Evolutionary conservation across 2,329 filamentous ascomycete genomes (phyloP).

Genomic region (Penicillium glabrum): DNA sequence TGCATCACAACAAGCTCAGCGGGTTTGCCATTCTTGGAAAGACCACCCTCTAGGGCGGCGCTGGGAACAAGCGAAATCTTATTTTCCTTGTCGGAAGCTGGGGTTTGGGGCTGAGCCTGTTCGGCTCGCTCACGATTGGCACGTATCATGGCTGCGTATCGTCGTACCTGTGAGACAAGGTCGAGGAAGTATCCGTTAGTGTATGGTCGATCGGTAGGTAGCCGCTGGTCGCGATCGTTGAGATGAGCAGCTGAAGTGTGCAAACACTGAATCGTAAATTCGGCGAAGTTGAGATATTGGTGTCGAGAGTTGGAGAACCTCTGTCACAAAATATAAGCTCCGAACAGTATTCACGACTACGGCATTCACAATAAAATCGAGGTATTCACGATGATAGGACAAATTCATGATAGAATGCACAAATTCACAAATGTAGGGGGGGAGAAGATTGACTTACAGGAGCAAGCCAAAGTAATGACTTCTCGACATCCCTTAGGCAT

Average conservation of each 20-base stretch:
- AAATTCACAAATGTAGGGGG: not conserved
- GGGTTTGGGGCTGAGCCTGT: conserved; percentile 53
- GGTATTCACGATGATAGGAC: too few species aligned
- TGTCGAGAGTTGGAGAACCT: conserved; percentile 67
- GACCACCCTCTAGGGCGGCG: conserved; percentile 76
- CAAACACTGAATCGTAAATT: conserved; percentile 85
- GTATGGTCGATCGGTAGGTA: conserved; percentile 84
- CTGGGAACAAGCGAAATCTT: conserved; percentile 48
- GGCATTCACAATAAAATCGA: not conserved
- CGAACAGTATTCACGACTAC: not conserved
- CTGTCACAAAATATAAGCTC: conserved; percentile 65
- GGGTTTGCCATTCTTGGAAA: conserved; percentile 77
- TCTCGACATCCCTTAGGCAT: conserved; percentile 90
- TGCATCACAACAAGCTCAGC: conserved; percentile 76
- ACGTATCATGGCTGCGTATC: conserved; percentile 83
- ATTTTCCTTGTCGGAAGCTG: not conserved
- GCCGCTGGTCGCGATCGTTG: conserved; percentile 80
- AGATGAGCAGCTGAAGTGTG: conserved; percentile 85
- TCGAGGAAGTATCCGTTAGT: conserved; percentile 97
- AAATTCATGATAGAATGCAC: not conserved
- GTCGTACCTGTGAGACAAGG: conserved; percentile 86
- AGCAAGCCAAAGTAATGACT: conserved; percentile 86
- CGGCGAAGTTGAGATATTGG: conserved; percentile 84
- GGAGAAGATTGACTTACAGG: conserved; percentile 74
- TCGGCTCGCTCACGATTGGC: conserved; percentile 69